Evolutionary conservation across 1,284 basidiomycete genomes (phyloP), one percentile per base, ranked within the genome.

Genomic region (Cutaneotrichosporon mucoides): DNA sequence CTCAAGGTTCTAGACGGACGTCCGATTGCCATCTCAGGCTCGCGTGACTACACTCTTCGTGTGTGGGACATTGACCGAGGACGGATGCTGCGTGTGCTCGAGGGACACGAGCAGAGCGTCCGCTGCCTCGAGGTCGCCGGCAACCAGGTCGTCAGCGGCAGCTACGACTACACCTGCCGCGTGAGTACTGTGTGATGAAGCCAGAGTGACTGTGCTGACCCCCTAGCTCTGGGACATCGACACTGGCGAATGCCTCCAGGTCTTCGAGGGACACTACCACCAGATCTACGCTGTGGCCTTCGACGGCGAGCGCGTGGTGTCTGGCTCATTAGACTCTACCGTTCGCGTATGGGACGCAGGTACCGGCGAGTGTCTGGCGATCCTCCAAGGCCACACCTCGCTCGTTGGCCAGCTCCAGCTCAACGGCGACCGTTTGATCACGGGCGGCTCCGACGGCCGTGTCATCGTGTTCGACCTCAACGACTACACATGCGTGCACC

Each of bases 201-300:
- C 50, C 36, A 7, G 6, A 59, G 4, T 47, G 7, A 34, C 12
- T 43, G 10, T 41, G 56, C 43, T 59, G 48, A 63, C 49, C 50
- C 11, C 16, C 66, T 24, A 90, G 89, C 76, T 92, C 41, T 92
- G 90, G 90, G 81, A 92, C 67, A 78, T 89, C 10, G 90, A 92
- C 68, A 91, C 88, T 0, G 90, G 91, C 10, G 84, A 86, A 70
- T 96, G 93, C 73, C 66, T 95, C 43, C 88, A 90, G 61, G 84
- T 91, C 24, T 85, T 98, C 42, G 73, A 83, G n/a, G 95, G 95
- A 0, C 95, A 99, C 76, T 86, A 87, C 63, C 88, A 91, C 71
- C 90, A 95, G 78, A 90, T 99, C 43, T 98, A 98, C 73, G 87
- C 89, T 0, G 88, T 98, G 24, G 92, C 92, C 0, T 97, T 93